These are phyloP conservation scores for Mortierella hygrophila DNA, from an alignment of 192 early-diverging fungal species.

Conservation along the genomic window DNA sequence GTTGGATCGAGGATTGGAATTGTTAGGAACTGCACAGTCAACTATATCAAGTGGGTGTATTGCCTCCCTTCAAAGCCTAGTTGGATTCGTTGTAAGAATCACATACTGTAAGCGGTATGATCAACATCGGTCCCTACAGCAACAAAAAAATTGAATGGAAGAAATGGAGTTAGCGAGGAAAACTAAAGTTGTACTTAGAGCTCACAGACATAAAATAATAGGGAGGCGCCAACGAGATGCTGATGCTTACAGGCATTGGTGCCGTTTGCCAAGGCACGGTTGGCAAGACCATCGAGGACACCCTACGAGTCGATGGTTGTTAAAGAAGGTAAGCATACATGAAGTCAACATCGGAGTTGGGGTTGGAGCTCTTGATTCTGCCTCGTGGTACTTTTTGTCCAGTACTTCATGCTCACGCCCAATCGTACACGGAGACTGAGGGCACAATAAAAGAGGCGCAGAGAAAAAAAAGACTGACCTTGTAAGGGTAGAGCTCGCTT, in stretches of 20 bases:
- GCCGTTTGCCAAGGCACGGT: constrained; percentile 70
- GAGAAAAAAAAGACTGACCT: constrained; percentile 42
- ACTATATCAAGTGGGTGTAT: not conserved
- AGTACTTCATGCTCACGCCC: not conserved
- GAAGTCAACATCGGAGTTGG: not conserved
- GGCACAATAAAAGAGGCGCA: not conserved
- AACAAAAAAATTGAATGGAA: not conserved
- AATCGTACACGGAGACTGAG: not conserved
- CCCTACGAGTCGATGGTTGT: constrained; percentile 48
- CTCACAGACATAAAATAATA: not conserved
- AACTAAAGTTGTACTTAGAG: not conserved
- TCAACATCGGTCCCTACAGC: constrained; percentile 65
- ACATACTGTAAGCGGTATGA: constrained; percentile 69
- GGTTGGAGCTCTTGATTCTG: not conserved
- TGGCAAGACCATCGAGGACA: constrained; percentile 73
- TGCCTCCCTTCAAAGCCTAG: not conserved
- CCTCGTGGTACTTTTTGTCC: not conserved
- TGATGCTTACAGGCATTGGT: constrained; percentile 69
- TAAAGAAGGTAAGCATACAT: not conserved
- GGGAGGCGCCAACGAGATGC: not conserved
- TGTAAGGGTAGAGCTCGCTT: constrained; percentile 70
- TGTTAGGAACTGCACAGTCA: not conserved
- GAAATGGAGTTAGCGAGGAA: not conserved
- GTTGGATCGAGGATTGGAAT: not conserved
- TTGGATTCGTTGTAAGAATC: not conserved